Conservation (phyloP, 2,329 filamentous ascomycete species). For the Daldinia sp. region DNA sequence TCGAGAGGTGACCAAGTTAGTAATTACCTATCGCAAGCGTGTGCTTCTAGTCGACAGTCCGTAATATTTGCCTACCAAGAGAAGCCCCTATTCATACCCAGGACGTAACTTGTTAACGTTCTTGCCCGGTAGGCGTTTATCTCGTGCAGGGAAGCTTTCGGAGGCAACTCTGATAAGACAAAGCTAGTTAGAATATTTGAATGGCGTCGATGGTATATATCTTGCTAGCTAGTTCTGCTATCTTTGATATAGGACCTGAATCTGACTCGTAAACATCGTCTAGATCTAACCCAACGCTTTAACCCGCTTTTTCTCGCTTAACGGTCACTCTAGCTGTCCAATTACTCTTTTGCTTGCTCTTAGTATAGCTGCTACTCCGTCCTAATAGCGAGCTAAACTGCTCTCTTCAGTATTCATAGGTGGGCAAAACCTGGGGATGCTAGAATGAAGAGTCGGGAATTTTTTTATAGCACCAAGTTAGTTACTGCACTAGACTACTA, state of each 20-base stretch:
- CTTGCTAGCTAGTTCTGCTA: neutral
- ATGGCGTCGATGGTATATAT: neutral
- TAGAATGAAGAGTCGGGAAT: neutral
- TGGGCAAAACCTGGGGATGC: neutral
- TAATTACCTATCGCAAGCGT: too few species aligned
- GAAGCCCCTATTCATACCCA: too few species aligned
- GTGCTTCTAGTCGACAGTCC: too few species aligned
- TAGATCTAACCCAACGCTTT: neutral
- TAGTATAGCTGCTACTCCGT: neutral
- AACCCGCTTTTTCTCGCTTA: neutral
- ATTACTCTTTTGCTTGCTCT: neutral
- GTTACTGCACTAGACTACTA: too few species aligned
- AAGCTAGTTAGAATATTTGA: too few species aligned
- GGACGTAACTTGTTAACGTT: too few species aligned
- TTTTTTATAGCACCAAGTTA: neutral
- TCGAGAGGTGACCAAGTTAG: too few species aligned
- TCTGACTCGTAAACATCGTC: neutral
- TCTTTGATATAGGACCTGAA: neutral
- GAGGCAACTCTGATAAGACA: too few species aligned
- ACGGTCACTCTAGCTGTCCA: neutral
- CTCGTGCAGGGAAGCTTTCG: too few species aligned
- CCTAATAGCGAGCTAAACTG: neutral
- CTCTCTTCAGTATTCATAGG: neutral
- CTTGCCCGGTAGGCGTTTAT: too few species aligned
- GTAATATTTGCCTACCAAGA: too few species aligned